Evolutionary conservation across 345 rosid genomes (phyloP).

Genomic region (Bruguiera parviflora): DNA sequence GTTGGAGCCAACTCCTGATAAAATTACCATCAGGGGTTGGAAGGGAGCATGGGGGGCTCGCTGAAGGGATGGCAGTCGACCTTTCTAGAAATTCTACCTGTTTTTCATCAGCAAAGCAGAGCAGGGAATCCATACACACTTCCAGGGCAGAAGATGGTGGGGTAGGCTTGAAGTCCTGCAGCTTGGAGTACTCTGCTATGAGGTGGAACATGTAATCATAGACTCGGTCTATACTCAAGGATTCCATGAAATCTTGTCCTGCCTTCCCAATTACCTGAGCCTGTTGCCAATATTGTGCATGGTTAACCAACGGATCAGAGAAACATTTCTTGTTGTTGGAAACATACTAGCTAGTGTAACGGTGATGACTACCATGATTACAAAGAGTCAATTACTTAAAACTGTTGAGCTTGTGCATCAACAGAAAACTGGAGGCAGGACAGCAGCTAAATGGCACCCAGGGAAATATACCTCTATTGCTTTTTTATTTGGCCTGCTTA

Average conservation of each 20-base stretch:
- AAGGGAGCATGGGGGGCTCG: slow-evolving; percentile 53
- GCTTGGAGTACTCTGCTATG: slow-evolving; percentile 67
- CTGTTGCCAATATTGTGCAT: slow-evolving; percentile 30
- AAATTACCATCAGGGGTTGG: slow-evolving; percentile 27
- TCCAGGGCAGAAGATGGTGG: slow-evolving; percentile 62
- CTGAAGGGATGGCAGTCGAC: slow-evolving; percentile 36
- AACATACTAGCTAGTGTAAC: neutral
- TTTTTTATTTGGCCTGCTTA: no score
- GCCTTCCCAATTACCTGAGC: slow-evolving; percentile 69
- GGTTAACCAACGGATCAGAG: neutral
- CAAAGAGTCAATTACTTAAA: no score
- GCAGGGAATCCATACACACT: slow-evolving; percentile 64
- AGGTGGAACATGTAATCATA: slow-evolving; percentile 92
- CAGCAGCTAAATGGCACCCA: no score
- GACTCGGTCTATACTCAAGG: slow-evolving; percentile 58
- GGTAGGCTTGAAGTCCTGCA: slow-evolving; percentile 66
- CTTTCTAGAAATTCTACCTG: slow-evolving; percentile 50
- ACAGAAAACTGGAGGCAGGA: no score
- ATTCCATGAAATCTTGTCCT: slow-evolving; percentile 75
- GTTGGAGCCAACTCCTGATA: slow-evolving; percentile 35
- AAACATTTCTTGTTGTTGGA: neutral
- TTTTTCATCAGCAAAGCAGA: slow-evolving; percentile 69
- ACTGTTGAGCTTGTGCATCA: no score
- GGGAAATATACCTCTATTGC: no score
- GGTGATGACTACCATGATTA: no score